Evolutionary conservation across 345 rosid species (phyloP).

Genomic region (Melaleuca quinquenervia): DNA sequence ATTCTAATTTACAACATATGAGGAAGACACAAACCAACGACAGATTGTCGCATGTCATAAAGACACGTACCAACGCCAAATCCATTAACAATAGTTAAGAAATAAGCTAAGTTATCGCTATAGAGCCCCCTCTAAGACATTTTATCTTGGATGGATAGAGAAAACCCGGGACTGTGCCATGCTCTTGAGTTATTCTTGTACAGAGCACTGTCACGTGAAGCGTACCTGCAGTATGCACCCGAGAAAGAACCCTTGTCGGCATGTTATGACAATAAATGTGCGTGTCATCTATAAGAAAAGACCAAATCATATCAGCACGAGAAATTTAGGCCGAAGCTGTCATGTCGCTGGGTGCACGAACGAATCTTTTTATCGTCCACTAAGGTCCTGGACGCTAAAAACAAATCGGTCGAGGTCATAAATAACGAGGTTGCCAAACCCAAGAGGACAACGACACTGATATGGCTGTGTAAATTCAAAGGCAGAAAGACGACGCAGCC

Average conservation of each 20-base stretch:
- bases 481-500: neutral
- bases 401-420: neutral
- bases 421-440: neutral
- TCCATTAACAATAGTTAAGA: neutral
- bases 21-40: rapidly evolving
- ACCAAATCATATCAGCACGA: neutral
- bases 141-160: neutral
- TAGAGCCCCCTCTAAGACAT: neutral
- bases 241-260: neutral
- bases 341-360: neutral
- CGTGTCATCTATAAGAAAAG: neutral
- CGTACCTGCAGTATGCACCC: neutral
- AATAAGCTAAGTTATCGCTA: neutral
- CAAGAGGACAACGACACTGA: neutral
- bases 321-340: neutral
- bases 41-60: rapidly evolving
- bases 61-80: neutral
- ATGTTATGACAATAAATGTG: neutral
- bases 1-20: neutral
- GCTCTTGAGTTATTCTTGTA: neutral
- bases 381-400: neutral
- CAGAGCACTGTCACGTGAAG: neutral
- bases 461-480: neutral
- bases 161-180: neutral
- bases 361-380: neutral